A percentile compares a stretch with the other conserved stretches of the same genome.
These are phyloP conservation scores for Synura sp. DNA, from an alignment of 352 stramenopile genomes.

Conservation along the genomic window DNA sequence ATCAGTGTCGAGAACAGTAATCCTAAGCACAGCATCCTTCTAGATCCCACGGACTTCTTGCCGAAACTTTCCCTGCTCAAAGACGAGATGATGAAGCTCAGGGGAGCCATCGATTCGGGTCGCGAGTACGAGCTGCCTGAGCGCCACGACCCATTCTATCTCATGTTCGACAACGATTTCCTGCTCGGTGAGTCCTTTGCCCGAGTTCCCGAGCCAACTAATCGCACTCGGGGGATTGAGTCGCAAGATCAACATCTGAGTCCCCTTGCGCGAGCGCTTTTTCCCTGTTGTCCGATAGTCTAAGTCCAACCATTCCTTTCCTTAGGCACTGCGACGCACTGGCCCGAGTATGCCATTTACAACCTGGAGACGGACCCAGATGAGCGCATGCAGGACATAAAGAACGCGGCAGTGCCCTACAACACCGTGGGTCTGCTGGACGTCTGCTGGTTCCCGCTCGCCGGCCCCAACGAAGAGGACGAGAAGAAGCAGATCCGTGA, in stretches of 20 bases:
- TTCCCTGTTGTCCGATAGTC: too few species aligned
- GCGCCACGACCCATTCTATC: conserved; percentile 75
- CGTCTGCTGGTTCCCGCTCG: conserved; percentile 75
- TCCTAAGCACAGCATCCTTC: conserved; percentile 78
- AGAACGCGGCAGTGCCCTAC: conserved; percentile 78
- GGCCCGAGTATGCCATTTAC: conserved; percentile 83
- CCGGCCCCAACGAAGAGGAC: conserved; percentile 56
- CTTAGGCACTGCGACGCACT: conserved; percentile 76
- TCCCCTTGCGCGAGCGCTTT: too few species aligned
- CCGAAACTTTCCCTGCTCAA: conserved; percentile 78
- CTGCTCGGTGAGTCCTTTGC: conserved; percentile 53
- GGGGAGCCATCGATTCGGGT: conserved; percentile 64
- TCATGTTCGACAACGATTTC: conserved; percentile 87
- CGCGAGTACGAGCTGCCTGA: conserved; percentile 73
- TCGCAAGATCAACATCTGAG: too few species aligned
- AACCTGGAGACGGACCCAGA: conserved; percentile 81
- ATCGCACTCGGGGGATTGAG: too few species aligned
- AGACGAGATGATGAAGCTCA: conserved; percentile 60
- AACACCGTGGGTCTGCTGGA: conserved; percentile 86
- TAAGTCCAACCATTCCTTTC: too few species aligned
- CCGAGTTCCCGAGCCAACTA: too few species aligned
- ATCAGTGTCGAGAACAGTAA: conserved; percentile 57
- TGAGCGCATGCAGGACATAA: conserved; percentile 76
- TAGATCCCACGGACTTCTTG: conserved; percentile 86
- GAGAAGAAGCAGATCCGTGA: conserved; percentile 62